phyloP scores from a whole-genome alignment of 2,329 filamentous ascomycete genomes.

The Ceratocystis harringtonii region DNA sequence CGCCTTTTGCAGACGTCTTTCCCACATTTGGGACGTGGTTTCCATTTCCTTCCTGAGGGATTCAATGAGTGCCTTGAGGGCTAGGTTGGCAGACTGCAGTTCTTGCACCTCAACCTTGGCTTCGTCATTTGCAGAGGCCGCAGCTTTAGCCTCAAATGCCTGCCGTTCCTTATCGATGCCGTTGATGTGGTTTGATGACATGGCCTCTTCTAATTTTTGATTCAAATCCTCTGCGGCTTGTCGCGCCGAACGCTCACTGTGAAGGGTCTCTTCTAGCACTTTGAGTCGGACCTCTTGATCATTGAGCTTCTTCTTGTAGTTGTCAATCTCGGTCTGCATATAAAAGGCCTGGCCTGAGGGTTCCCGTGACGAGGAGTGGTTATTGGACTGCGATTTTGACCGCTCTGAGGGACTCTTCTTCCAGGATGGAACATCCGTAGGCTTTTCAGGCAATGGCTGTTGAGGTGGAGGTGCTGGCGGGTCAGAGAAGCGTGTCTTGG shows the following conservation, averaged over 20 bases:
- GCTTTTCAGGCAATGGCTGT: constrained; percentile 85
- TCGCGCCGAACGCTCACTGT: constrained; percentile 65
- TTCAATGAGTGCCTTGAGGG: constrained; percentile 54
- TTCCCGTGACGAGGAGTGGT: constrained; percentile 26
- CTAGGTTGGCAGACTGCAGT: constrained; percentile 22
- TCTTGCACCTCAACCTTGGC: constrained; percentile 20
- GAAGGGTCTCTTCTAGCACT: constrained; percentile 59
- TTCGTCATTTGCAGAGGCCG: constrained; percentile 24
- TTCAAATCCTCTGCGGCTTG: constrained; percentile 73
- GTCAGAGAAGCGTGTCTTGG: constrained; percentile 76
- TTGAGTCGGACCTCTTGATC: constrained; percentile 19
- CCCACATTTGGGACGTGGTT: neutral
- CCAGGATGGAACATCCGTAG: constrained; percentile 54
- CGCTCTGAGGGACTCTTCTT: constrained; percentile 65
- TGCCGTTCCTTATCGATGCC: constrained; percentile 1
- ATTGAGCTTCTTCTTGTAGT: constrained; percentile 71
- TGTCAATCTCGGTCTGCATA: constrained; percentile 69
- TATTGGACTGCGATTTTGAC: constrained; percentile 38
- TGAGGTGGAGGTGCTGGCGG: constrained; percentile 87
- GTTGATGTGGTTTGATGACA: constrained; percentile 5
- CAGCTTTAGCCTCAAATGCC: constrained; percentile 1
- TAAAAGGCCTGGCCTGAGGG: constrained; percentile 60
- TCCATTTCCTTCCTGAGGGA: constrained; percentile 60
- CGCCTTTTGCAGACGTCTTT: constrained; percentile 38
- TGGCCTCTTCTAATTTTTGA: constrained; percentile 46